phyloP scores from a whole-genome alignment of 495 filamentous ascomycete species.

The Penicillium bialowiezense region DNA sequence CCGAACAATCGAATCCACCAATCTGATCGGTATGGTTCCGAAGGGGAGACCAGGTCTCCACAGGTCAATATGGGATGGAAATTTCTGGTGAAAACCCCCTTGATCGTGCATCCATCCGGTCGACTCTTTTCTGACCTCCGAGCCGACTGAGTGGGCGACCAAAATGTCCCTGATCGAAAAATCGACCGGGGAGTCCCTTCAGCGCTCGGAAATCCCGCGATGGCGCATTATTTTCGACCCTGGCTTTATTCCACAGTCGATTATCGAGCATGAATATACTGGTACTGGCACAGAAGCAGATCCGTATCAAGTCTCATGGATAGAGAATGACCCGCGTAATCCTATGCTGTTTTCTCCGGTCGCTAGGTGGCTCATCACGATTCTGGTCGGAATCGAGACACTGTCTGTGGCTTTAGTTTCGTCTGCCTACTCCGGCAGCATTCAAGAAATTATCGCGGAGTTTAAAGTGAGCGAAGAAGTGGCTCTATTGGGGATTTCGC shows the following conservation, averaged over 20 bases:
- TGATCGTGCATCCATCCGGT: background rate
- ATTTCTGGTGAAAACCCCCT: background rate
- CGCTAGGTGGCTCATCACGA: slow-evolving; percentile 44
- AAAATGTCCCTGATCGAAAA: background rate
- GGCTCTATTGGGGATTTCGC: slow-evolving; percentile 4
- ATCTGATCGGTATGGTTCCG: background rate
- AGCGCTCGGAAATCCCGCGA: background rate
- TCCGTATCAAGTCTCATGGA: slow-evolving; percentile 63
- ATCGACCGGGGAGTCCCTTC: background rate
- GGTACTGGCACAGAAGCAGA: slow-evolving; percentile 60
- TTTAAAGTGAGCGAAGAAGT: slow-evolving; percentile 5
- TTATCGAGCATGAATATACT: slow-evolving; percentile 50
- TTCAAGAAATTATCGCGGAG: background rate
- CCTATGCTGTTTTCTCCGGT: slow-evolving; percentile 54
- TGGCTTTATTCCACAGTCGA: slow-evolving; percentile 31
- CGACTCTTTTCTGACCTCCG: no score
- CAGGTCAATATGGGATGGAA: background rate
- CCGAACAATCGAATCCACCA: background rate
- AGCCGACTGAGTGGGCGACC: background rate
- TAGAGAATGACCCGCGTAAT: slow-evolving; percentile 58
- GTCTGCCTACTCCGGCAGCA: slow-evolving; percentile 50
- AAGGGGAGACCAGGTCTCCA: background rate
- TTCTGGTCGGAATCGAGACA: slow-evolving; percentile 56
- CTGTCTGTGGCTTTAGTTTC: slow-evolving; percentile 67
- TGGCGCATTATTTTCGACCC: slow-evolving; percentile 20